Evolutionary conservation across 305 asterid genomes (phyloP).

Genomic region (Solanum chacoense): DNA sequence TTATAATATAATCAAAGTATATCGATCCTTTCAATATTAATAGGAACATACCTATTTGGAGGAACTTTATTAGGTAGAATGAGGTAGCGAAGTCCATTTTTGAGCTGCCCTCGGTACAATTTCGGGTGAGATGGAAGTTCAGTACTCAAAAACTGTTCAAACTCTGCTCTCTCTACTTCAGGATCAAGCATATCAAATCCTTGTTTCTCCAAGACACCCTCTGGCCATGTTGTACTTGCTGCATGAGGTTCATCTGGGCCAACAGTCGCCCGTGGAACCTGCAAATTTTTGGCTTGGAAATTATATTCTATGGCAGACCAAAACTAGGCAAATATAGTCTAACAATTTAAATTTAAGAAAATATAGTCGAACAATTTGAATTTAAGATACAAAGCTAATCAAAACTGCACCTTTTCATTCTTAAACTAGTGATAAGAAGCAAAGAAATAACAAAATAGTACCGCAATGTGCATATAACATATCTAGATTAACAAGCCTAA

Average conservation of each 20-base stretch:
- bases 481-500: background rate
- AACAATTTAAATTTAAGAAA: background rate
- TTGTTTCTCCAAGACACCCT: conserved; percentile 67
- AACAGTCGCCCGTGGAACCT: conserved; percentile 58
- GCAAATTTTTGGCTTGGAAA: conserved; percentile 32
- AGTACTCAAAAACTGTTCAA: conserved; percentile 53
- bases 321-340: background rate
- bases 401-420: background rate
- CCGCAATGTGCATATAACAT: background rate
- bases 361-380: background rate
- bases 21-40: background rate
- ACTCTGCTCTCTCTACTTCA: conserved; percentile 48
- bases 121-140: conserved; percentile 90
- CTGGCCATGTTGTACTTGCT: conserved; percentile 89
- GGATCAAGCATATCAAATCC: conserved; percentile 47
- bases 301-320: background rate
- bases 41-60: conserved; percentile 56
- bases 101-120: conserved; percentile 84
- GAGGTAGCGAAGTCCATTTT: conserved; percentile 89
- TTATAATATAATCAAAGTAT: background rate
- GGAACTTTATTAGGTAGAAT: conserved; percentile 96
- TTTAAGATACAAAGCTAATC: background rate
- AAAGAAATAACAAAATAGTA: background rate
- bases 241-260: conserved; percentile 99
- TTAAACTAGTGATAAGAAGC: background rate